Percentiles rank a stretch among this genome's conserved stretches.
Conservation (phyloP, 805 yeast genomes). For the Pichia heedii region DNA sequence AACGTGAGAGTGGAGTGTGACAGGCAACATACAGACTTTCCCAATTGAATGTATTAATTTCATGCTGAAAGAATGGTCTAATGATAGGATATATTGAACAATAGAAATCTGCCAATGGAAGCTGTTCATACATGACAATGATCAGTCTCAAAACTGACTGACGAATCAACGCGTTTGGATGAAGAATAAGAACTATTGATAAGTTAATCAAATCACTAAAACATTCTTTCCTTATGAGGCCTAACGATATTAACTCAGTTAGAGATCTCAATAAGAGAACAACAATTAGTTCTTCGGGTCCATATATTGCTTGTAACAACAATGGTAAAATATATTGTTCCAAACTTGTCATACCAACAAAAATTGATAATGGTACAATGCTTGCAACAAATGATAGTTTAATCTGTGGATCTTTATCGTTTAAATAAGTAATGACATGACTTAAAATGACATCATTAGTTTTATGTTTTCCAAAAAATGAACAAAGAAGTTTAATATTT, state of each 20-base stretch:
- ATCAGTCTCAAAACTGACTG: conserved; percentile 57
- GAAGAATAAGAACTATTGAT: conserved; percentile 54
- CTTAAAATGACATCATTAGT: conserved; percentile 84
- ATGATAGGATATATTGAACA: conserved; percentile 79
- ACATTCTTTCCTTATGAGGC: conserved; percentile 41
- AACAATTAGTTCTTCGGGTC: conserved; percentile 76
- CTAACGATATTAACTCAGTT: conserved; percentile 46
- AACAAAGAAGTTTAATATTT: conserved; percentile 69
- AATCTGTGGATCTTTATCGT: conserved; percentile 63
- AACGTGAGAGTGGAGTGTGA: conserved; percentile 56
- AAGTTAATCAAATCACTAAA: conserved; percentile 47
- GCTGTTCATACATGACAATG: conserved; percentile 49
- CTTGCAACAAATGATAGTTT: conserved; percentile 64
- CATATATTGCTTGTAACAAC: conserved; percentile 72
- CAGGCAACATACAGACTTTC: conserved; percentile 57
- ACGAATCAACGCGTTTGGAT: conserved; percentile 82
- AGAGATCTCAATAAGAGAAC: conserved; percentile 56
- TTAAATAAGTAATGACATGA: conserved; percentile 84
- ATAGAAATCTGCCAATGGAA: conserved; percentile 69
- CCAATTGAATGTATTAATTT: conserved; percentile 60
- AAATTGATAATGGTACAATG: conserved; percentile 65
- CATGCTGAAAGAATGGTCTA: conserved; percentile 68
- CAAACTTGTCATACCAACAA: conserved; percentile 70
- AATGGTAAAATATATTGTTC: conserved; percentile 87
- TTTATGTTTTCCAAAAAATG: conserved; percentile 76